Base-by-base conservation (phyloP, 2,329 filamentous ascomycete genomes). In the Trichophyton rubrum region DNA sequence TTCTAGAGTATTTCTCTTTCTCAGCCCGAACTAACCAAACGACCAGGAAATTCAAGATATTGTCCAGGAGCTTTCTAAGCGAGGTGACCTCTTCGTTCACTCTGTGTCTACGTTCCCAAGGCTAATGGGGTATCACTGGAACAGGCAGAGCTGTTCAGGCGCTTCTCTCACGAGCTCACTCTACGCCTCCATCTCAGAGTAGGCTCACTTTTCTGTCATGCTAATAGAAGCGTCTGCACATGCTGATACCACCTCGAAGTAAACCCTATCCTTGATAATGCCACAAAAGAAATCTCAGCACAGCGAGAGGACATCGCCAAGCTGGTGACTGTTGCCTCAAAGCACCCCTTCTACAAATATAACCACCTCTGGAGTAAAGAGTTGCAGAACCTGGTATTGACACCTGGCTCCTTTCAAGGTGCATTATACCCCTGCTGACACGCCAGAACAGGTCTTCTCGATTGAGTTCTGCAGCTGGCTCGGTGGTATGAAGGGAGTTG, bases 301-400 rank as follows among this genome's bases (percentile, higher is more conserved):
- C 85, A 95, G 72, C 81, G 88, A 60, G 78, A 83, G 56, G 87
- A 86, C 51, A 81, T 96, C 53, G 76, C 78, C 61, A 84, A 86
- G 66, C 82, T 99, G 51, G 82, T 84, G 63, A 75, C 80, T 60
- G 82, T 89, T 60, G 90, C 91, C 1, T 91, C 90, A 27, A 82
- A 88, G 71, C 87, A 95, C 69, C 92, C 93, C 0, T 99, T 97
- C 79, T 99, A 97, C 84, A 96, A 96, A 82, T 96, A 95, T 78
- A 96, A 96, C 74, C 78, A 80, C 61, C 84, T 90, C 72, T 99
- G 93, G 93, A 82, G 85, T 30, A 84, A 89, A 62, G 84, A 88
- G 68, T 77, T 96, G 60, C 92, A 97, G 74, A 89, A 89, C 72
- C 83, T 89, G 51, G 83, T 82, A 81, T 33, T 20, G 38, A 15